Base-by-base conservation (phyloP, 164 flowering plant species). In the Tinospora cordifolia region DNA sequence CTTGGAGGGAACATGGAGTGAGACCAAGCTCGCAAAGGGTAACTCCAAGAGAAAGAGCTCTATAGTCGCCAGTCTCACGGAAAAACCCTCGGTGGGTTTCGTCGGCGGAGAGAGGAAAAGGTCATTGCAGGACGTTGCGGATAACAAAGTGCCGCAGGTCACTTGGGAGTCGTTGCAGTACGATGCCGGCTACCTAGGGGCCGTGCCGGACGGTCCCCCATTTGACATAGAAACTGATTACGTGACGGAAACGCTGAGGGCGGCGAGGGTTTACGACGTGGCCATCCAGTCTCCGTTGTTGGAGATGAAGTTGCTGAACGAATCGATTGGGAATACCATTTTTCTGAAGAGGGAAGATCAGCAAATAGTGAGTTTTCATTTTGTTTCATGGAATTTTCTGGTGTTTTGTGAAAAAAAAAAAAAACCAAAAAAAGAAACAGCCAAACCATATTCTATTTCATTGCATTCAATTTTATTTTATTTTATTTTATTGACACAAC, bases 271-370 rank as follows among this genome's bases (percentile, higher is more conserved):
- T 17, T 95, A 95, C 66, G 98, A 95, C 68, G 90, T 95, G 5
- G 91, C 98, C 1, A 74, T 79, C 19, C 94, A 90, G 72, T 80
- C 97, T 19, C 96, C 94, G 5, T 77, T 92, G 80, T 84, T 92
- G 79, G 63, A 76, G 6, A 98, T 98, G 14, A 19, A 80, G 7
- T 90, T 86, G 84, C 81, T 95, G 8, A 88, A 96, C 0, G 87
- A 86, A 74, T 78, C 90, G 77, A 71, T 87, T 67, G 91, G 92
- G 0, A 84, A 74, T 58, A 66, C 80, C 9, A 39, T 95, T 38
- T 92, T 84, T 85, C 91, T 95, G 62, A 95, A 95, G 75, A 76
- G 99, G 67, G 98, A 95, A 78, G 98, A 92, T 80, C 77, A 90
- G 30, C 98, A 95, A 75, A 96, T 93, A 21, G 98, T 94, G 72